phyloP scores from a whole-genome alignment of 1,284 basidiomycete genomes.

The Irpex rosettiformis region DNA sequence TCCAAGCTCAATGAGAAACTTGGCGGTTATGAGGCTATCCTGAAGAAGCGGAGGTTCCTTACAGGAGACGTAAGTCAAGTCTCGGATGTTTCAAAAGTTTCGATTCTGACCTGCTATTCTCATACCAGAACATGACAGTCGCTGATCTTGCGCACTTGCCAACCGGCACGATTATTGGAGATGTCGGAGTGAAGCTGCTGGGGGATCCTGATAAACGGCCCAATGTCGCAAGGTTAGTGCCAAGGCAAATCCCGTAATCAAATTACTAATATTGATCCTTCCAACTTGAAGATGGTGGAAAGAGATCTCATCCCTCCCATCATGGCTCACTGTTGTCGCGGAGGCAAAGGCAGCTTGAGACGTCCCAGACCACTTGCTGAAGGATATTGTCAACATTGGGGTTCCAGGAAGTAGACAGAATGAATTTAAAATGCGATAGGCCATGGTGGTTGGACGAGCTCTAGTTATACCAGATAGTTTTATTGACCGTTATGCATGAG shows the following conservation, averaged over 20 bases:
- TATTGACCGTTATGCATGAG: no score
- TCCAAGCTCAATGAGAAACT: constrained; percentile 33
- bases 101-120: not conserved
- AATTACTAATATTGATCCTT: not conserved
- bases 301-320: constrained; percentile 29
- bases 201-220: constrained; percentile 21
- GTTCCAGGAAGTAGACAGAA: no score
- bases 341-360: not conserved
- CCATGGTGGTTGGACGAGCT: no score
- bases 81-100: no score
- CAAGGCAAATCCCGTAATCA: not conserved
- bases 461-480: no score
- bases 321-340: constrained; percentile 31
- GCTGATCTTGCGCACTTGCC: constrained; percentile 54
- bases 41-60: constrained; percentile 41
- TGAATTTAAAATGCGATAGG: no score
- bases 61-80: constrained; percentile 41
- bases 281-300: constrained; percentile 32
- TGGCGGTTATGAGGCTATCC: constrained; percentile 42
- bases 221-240: constrained; percentile 22
- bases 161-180: constrained; percentile 31
- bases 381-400: no score
- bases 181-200: constrained; percentile 21
- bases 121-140: constrained; percentile 37
- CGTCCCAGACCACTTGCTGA: no score